These are phyloP conservation scores for Lepiota venenata DNA, from an alignment of 768 basidiomycete genomes.

Conservation along the genomic window DNA sequence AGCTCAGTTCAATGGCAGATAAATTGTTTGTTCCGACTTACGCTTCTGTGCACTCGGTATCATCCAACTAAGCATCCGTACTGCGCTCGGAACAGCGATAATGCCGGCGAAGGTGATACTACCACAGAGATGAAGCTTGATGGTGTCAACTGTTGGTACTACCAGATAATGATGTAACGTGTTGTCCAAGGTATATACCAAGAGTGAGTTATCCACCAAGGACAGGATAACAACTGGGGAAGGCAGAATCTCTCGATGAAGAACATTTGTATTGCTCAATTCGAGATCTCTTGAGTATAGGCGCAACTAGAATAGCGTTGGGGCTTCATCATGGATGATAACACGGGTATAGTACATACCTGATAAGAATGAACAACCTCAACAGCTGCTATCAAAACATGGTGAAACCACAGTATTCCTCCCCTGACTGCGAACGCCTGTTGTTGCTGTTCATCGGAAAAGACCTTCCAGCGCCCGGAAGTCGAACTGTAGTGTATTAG, in stretches of 20 bases:
- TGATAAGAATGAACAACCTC: constrained; percentile 79
- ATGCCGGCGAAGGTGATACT: constrained; percentile 94
- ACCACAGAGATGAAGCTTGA: constrained; percentile 87
- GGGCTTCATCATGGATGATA: constrained; percentile 2
- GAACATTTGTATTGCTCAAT: constrained; percentile 74
- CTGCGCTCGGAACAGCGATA: constrained; percentile 77
- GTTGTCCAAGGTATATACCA: constrained; percentile 94
- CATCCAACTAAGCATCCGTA: constrained; percentile 95
- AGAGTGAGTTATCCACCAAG: constrained; percentile 89
- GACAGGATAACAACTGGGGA: constrained; percentile 85
- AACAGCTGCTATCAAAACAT: constrained; percentile 88
- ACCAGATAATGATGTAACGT: constrained; percentile 91
- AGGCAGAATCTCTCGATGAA: constrained; percentile 74
- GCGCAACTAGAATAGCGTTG: constrained; percentile 57
- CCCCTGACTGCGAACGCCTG: constrained; percentile 85
- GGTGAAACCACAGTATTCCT: constrained; percentile 95
- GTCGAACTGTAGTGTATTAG: constrained; percentile 92
- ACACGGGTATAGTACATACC: constrained; percentile 34
- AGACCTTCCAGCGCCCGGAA: constrained; percentile 94
- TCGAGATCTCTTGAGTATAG: constrained; percentile 93
- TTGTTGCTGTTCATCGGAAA: constrained; percentile 79
- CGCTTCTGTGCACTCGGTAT: constrained; percentile 92
- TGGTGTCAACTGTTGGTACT: constrained; percentile 75
- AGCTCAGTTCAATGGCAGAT: constrained; percentile 8
- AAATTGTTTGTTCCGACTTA: constrained; percentile 33